phyloP scores from a whole-genome alignment of 2,329 filamentous ascomycete species.

The Pseudocercospora eumusae region DNA sequence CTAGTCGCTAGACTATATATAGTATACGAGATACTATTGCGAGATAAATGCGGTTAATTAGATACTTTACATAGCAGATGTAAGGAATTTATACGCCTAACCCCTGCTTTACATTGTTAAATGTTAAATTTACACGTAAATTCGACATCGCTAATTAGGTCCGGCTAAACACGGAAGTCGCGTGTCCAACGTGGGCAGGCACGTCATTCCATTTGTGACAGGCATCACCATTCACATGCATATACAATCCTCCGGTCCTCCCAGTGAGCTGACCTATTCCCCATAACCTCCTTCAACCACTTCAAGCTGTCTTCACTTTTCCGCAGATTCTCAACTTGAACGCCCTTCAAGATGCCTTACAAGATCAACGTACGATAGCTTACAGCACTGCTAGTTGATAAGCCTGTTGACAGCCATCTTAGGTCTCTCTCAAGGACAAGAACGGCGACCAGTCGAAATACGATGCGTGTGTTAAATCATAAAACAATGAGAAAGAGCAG shows the following conservation, averaged over 20 bases:
- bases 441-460: conserved; percentile 67
- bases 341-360: conserved; percentile 26
- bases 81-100: too few relatives aligned
- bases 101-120: too few relatives aligned
- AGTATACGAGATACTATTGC: too few relatives aligned
- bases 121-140: too few relatives aligned
- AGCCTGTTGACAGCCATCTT: conserved; percentile 24
- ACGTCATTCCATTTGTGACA: conserved; percentile 4
- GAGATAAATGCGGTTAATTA: too few relatives aligned
- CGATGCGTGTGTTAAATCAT: conserved; percentile 57
- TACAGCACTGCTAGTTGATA: not conserved
- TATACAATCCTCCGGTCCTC: not conserved
- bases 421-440: conserved; percentile 76
- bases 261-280: not conserved
- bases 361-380: conserved; percentile 35
- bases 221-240: not conserved
- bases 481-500: not conserved
- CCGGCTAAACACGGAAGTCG: conserved; percentile 14
- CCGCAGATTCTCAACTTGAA: conserved; percentile 16
- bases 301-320: conserved; percentile 12
- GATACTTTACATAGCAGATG: too few relatives aligned
- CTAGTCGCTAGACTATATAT: too few relatives aligned
- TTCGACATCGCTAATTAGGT: too few relatives aligned
- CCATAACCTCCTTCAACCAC: not conserved
- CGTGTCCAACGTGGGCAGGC: not conserved